Evolutionary conservation across 2,329 filamentous ascomycete genomes (phyloP).

Genomic region (Laburnicola sp.): DNA sequence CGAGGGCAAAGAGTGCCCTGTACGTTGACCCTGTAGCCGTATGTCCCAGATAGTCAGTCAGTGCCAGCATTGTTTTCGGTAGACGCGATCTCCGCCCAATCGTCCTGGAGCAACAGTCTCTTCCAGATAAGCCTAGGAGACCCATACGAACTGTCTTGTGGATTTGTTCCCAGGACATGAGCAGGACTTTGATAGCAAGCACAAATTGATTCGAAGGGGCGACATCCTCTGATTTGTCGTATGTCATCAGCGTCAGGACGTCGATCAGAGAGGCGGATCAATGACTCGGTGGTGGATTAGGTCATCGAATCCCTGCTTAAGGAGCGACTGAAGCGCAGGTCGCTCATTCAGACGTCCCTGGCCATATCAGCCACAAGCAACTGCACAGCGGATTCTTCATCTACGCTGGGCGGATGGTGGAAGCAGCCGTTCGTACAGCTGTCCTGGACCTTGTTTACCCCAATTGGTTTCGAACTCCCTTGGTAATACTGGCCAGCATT

Average conservation of each 20-base stretch:
- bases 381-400: constrained; percentile 75
- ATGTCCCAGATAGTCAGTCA: constrained; percentile 60
- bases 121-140: constrained; percentile 77
- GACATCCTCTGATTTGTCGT: constrained; percentile 46
- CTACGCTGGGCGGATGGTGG: constrained; percentile 74
- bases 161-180: constrained; percentile 58
- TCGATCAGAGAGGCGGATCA: constrained; percentile 65
- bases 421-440: constrained; percentile 70
- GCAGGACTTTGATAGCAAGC: constrained; percentile 65
- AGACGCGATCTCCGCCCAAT: constrained; percentile 81
- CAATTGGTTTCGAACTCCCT: constrained; percentile 61
- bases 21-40: constrained; percentile 73
- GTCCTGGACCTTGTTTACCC: constrained; percentile 73
- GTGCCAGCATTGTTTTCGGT: constrained; percentile 73
- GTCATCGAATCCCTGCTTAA: constrained; percentile 70
- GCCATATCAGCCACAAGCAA: constrained; percentile 70
- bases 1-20: constrained; percentile 58
- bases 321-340: constrained; percentile 69
- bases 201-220: constrained; percentile 67
- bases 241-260: constrained; percentile 75
- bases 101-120: constrained; percentile 77
- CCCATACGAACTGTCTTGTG: constrained; percentile 51
- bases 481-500: constrained; percentile 33
- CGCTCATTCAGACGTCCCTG: constrained; percentile 58
- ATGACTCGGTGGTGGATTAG: constrained; percentile 74